These are phyloP conservation scores for Suhomyces taliae DNA, from an alignment of 1,139 yeast species.

Conservation along the genomic window DNA sequence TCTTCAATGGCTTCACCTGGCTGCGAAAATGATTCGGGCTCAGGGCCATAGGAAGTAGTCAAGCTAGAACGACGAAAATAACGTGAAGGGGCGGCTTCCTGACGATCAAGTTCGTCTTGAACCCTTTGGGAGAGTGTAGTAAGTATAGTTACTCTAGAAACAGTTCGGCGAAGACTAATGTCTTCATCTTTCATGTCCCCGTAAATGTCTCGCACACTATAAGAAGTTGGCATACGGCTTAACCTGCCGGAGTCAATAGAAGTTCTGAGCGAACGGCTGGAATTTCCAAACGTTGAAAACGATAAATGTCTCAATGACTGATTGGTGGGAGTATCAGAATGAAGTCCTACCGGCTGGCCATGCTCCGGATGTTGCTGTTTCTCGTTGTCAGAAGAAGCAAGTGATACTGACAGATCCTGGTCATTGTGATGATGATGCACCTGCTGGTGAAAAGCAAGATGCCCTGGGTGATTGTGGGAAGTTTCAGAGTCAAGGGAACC, in stretches of 20 bases:
- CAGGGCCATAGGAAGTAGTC: background rate
- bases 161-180: conserved; percentile 36
- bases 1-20: conserved; percentile 1
- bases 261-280: background rate
- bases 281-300: background rate
- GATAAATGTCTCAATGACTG: conserved; percentile 1
- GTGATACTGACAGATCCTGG: background rate
- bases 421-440: too few relatives aligned
- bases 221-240: conserved; percentile 7
- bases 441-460: background rate
- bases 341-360: background rate
- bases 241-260: conserved; percentile 4
- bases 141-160: conserved; percentile 40
- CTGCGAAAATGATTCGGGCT: background rate
- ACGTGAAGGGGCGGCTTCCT: background rate
- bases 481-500: background rate
- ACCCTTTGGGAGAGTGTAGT: conserved; percentile 34
- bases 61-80: background rate
- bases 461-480: background rate
- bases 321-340: background rate
- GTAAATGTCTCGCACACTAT: conserved; percentile 19
- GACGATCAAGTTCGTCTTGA: conserved; percentile 9
- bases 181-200: conserved; percentile 25
- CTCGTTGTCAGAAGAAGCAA: background rate
- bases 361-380: background rate